These are phyloP conservation scores for Serendipita sp. DNA, from an alignment of 768 basidiomycete species.

Conservation along the genomic window DNA sequence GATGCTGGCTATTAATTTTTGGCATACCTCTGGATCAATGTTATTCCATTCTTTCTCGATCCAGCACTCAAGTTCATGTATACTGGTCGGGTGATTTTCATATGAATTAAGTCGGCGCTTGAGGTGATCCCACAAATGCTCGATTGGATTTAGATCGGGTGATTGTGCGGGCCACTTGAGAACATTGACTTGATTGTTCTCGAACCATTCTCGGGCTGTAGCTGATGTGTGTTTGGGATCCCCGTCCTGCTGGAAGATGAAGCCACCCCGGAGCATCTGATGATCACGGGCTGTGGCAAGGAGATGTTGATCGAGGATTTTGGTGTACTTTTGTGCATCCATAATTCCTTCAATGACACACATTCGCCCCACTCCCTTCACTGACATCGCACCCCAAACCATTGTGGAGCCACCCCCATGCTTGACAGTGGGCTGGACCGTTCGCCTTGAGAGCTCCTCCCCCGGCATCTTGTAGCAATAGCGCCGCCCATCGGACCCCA, in stretches of 20 bases:
- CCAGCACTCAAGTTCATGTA: background rate
- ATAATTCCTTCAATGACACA: constrained; percentile 4
- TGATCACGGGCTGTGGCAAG: background rate
- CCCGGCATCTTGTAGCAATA: background rate
- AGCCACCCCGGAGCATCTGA: background rate
- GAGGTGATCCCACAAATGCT: constrained; percentile 21
- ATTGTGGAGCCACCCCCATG: constrained; percentile 7
- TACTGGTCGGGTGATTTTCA: no score
- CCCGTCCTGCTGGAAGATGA: constrained; percentile 10
- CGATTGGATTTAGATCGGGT: constrained; percentile 23
- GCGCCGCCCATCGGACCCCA: constrained; percentile 2
- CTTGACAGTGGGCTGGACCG: constrained; percentile 1
- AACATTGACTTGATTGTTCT: constrained; percentile 15
- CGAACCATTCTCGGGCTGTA: constrained; percentile 18
- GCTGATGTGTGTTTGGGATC: constrained; percentile 14
- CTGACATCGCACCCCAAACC: constrained; percentile 10
- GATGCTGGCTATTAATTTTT: no score
- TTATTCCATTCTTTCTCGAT: no score
- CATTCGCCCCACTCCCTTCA: background rate
- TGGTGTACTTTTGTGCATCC: background rate
- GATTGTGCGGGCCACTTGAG: constrained; percentile 21
- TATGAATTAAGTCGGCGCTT: constrained; percentile 11
- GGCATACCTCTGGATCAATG: no score
- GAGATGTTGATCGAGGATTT: constrained; percentile 3
- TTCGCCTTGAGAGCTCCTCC: background rate